Evolutionary conservation across 1,284 basidiomycete species (phyloP), one percentile per base, ranked within the genome.

Genomic region (Mycena citricolor): DNA sequence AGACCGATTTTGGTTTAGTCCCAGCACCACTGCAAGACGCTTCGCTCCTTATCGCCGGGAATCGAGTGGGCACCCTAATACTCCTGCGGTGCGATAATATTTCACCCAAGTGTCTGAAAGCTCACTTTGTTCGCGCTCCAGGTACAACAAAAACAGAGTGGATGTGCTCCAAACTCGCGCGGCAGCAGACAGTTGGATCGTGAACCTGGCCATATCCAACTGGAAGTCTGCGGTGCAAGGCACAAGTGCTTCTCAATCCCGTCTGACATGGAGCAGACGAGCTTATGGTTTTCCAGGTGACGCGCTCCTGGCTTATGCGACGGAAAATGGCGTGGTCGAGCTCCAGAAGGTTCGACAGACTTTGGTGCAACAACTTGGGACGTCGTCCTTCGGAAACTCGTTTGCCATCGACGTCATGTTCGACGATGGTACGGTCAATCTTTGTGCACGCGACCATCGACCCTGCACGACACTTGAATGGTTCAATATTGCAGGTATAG

Each of bases 11-110:
- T 61, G 69, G 69, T 11, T 50, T 76, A 10, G 57, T 54, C n/a
- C 82, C 82, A 4, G 68, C 73, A 4, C 78, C 83, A 0, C 65
- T 73, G 11, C 54, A 87, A 2, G 86, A 95, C 54, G 85, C 78
- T 0, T 88, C 88, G 0, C 61, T 81, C 1, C 73, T 97, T 5
- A 81, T 90, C 2, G 60, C 74, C 0, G 80, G 81, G 4, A 87
- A 77, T 47, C 70, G 84, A 30, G 80, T 77, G 2, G 86, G 87
- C 20, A 68, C 67, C 21, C 56, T 88, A 14, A 60, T 70, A 14
- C 74, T 89, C 26, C 58, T 86, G 31, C 74, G 79, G 86, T 83
- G 47, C 32, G 62, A n/a, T n/a, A n/a, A n/a, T n/a, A n/a, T 54
- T 24, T 21, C 14, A 8, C 39, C 23, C 8, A 17, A 5, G 12